Base-by-base conservation (phyloP, 441 rosid genomes). In the Populus trichocarpa region DNA sequence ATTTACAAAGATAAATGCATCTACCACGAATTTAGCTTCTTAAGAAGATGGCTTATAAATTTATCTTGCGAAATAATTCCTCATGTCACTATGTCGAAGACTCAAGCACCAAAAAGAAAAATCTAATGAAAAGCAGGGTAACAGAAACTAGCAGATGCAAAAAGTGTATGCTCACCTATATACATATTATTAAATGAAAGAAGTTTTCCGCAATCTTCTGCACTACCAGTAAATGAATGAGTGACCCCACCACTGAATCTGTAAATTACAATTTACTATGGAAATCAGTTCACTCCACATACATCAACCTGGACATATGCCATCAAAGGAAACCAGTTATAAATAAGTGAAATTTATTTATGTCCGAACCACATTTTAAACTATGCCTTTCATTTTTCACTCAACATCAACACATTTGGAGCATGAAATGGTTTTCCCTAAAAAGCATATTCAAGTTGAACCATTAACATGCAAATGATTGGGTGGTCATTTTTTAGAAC, bases 151-250 rank as follows among this genome's bases (percentile, higher is more conserved):
- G 38, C 38, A 35, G 2, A 35, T 35, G 9, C 57, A 50, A 14
- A 14, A 16, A 50, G 57, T 30, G 32, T 30, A 30, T 30, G 32
- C 32, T 86, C 83, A 96, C 99, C 98, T 88, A 94, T 85, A 77
- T 89, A 94, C 89, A 93, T 84, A 67, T 90, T 90, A 40, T 64
- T 77, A 73, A 94, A 90, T 76, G 92, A 84, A 72, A 96, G 96
- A 87, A 96, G 92, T 85, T 87, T 90, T 78, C 90, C 89, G 4
- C 91, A 84, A 68, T 94, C 97, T 82, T 85, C 89, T 22, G 95
- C 89, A 77, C 85, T 90, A 67, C 89, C 98, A 8, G 99, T 94
- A 84, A 96, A 96, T 25, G 99, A 96, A 93, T 96, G 99, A 57
- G 96, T 82, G 73, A 94, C 97, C 67, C 96, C 98, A 75, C 86